phyloP scores from a whole-genome alignment of 495 filamentous ascomycete species.

The Penicillium egyptiacum region DNA sequence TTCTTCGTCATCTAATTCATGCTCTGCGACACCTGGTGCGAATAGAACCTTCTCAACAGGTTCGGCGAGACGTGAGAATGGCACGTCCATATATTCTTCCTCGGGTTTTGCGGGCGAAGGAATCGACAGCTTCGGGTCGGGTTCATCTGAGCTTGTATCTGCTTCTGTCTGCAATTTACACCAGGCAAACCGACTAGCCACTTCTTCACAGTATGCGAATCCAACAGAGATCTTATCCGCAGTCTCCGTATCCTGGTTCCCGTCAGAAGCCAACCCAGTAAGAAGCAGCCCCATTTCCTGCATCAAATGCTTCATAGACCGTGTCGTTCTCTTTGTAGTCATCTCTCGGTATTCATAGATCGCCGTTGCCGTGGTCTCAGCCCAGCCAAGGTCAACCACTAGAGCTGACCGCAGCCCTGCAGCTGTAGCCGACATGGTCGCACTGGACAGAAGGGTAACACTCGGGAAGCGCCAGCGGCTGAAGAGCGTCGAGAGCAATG shows the following conservation, averaged over 20 bases:
- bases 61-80: slow-evolving; percentile 65
- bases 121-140: slow-evolving; percentile 34
- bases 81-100: slow-evolving; percentile 49
- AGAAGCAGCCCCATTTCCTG: slow-evolving; percentile 69
- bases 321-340: slow-evolving; percentile 59
- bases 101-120: slow-evolving; percentile 46
- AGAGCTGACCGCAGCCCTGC: slow-evolving; percentile 80
- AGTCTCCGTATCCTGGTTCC: slow-evolving; percentile 11
- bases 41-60: slow-evolving; percentile 79
- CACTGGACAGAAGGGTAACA: slow-evolving; percentile 75
- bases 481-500: slow-evolving; percentile 73
- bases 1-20: slow-evolving; percentile 81
- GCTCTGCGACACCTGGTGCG: slow-evolving; percentile 46
- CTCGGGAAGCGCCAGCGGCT: slow-evolving; percentile 73
- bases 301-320: slow-evolving; percentile 69
- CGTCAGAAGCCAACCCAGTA: slow-evolving; percentile 31
- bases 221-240: slow-evolving; percentile 45
- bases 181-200: slow-evolving; percentile 73
- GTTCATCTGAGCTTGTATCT: not conserved
- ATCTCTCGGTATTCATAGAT: slow-evolving; percentile 90
- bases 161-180: slow-evolving; percentile 49
- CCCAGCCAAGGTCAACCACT: slow-evolving; percentile 89
- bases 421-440: slow-evolving; percentile 68
- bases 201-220: slow-evolving; percentile 78
- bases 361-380: slow-evolving; percentile 75